Evolutionary conservation across 768 basidiomycete genomes (phyloP).

Genomic region (Chiua virens): DNA sequence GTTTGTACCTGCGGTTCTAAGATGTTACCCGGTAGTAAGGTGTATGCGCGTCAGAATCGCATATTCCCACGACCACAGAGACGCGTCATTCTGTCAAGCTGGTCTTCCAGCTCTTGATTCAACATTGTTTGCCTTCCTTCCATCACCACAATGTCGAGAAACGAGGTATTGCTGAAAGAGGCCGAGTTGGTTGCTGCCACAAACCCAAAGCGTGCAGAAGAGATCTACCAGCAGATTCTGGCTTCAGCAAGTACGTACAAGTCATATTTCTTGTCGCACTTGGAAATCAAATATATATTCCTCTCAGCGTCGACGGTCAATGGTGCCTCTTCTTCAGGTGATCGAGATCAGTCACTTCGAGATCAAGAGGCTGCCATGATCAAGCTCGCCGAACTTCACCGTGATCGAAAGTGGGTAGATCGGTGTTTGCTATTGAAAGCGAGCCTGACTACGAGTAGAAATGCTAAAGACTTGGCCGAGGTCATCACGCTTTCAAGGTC

Average conservation of each 20-base stretch:
- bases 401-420: conserved; percentile 72
- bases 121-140: background rate
- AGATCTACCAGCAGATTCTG: conserved; percentile 73
- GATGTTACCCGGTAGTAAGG: too few species aligned
- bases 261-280: background rate
- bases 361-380: conserved; percentile 86
- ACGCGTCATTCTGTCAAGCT: conserved; percentile 20
- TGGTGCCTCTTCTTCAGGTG: conserved; percentile 33
- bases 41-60: too few species aligned
- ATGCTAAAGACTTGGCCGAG: conserved; percentile 81
- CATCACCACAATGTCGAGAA: conserved; percentile 22
- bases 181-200: conserved; percentile 49
- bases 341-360: conserved; percentile 58
- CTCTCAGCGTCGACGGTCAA: conserved; percentile 34
- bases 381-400: conserved; percentile 83
- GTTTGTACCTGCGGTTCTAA: too few species aligned
- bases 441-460: conserved; percentile 45
- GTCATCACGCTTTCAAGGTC: conserved; percentile 80
- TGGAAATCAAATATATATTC: background rate
- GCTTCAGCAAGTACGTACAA: conserved; percentile 33
- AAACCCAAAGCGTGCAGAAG: conserved; percentile 64
- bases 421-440: background rate
- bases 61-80: conserved; percentile 22
- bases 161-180: conserved; percentile 35
- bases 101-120: background rate